Conservation (phyloP, 139 green algal genomes). For the Picochlorum sp. region DNA sequence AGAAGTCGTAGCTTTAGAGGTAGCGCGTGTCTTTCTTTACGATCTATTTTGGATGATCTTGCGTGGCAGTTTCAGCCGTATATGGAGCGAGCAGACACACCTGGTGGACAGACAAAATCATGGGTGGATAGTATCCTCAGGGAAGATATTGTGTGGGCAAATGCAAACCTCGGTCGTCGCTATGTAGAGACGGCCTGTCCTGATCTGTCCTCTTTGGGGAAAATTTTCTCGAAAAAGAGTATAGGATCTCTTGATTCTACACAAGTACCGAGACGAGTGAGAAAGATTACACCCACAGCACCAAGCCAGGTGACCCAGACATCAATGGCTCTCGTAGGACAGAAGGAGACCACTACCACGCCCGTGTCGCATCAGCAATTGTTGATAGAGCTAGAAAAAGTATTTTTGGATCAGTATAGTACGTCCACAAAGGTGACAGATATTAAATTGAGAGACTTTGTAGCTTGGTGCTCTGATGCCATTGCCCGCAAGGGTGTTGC, state of each 20-base stretch:
- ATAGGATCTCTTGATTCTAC: too few species aligned
- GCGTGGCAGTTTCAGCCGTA: neutral
- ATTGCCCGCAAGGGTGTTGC: constrained; percentile 23
- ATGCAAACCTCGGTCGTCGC: too few species aligned
- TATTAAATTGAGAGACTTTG: constrained; percentile 32
- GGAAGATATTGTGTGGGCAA: too few species aligned
- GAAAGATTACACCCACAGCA: too few species aligned
- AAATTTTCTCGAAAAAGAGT: too few species aligned
- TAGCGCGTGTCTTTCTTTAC: constrained; percentile 26
- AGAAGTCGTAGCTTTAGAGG: constrained; percentile 8
- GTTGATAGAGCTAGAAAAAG: constrained; percentile 22
- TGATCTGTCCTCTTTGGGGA: too few species aligned
- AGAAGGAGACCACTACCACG: neutral
- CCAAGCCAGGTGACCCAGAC: too few species aligned
- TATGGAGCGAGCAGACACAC: neutral
- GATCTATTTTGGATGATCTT: constrained; percentile 31
- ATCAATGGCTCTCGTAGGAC: too few species aligned
- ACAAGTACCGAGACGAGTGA: too few species aligned
- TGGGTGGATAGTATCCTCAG: too few species aligned
- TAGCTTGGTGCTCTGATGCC: constrained; percentile 28
- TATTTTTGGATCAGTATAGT: constrained; percentile 45
- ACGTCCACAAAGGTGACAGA: constrained; percentile 12
- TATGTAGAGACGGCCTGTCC: too few species aligned
- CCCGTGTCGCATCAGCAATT: neutral
- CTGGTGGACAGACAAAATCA: too few species aligned